These are phyloP conservation scores for Ceriops decandra DNA, from an alignment of 345 rosid genomes.

Conservation along the genomic window DNA sequence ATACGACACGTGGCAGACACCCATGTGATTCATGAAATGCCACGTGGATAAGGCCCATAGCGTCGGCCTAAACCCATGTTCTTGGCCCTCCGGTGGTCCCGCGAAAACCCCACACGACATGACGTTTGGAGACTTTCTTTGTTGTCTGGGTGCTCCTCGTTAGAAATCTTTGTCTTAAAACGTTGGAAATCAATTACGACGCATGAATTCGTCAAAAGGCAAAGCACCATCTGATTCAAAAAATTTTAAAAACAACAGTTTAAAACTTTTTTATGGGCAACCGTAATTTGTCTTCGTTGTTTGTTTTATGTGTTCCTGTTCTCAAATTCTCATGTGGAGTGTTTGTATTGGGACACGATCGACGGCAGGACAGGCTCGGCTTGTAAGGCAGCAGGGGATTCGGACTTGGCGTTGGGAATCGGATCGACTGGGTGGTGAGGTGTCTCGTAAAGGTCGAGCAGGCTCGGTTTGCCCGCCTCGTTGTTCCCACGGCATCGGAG, in stretches of 20 bases:
- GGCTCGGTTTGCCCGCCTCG: conserved; percentile 27
- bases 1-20: conserved; percentile 19
- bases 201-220: too few species aligned
- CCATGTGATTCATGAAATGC: conserved; percentile 34
- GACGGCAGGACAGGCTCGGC: conserved; percentile 7
- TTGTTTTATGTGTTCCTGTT: not conserved
- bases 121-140: not conserved
- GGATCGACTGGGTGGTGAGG: conserved; percentile 21
- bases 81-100: conserved; percentile 2
- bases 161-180: not conserved
- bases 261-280: not conserved
- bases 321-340: not conserved
- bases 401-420: conserved; percentile 30
- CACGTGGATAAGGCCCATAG: conserved; percentile 13
- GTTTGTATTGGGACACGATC: not conserved
- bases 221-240: too few species aligned
- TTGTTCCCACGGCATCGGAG: conserved; percentile 35
- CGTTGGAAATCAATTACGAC: too few species aligned
- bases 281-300: not conserved
- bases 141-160: too few species aligned
- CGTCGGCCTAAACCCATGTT: conserved; percentile 11
- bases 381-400: conserved; percentile 31
- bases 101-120: not conserved
- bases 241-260: too few species aligned
- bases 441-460: conserved; percentile 33